Conservation (phyloP, 768 basidiomycete genomes). For the Scleroderma citrinum region DNA sequence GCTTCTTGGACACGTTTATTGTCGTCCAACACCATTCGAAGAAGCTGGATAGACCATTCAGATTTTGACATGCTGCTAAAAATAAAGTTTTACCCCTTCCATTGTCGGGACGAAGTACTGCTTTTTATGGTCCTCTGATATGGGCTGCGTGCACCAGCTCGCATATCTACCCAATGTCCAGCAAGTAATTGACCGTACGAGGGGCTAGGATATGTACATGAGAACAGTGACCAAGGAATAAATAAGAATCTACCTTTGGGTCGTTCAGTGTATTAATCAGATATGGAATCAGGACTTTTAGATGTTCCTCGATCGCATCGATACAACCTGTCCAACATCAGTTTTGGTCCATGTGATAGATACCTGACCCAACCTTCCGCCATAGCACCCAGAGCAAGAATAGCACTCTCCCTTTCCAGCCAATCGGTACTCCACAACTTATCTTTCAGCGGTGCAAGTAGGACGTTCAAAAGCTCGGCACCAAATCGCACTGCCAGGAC, state of each 20-base stretch:
- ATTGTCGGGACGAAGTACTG: constrained; percentile 94
- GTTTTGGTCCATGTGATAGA: neutral
- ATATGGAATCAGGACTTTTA: constrained; percentile 90
- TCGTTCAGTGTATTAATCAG: constrained; percentile 87
- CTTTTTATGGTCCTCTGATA: constrained; percentile 82
- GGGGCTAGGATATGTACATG: constrained; percentile 50
- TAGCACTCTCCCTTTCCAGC: constrained; percentile 92
- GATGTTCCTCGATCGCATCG: constrained; percentile 89
- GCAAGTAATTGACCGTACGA: constrained; percentile 96
- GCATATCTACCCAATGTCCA: constrained; percentile 99
- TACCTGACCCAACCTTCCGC: constrained; percentile 72
- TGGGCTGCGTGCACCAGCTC: constrained; percentile 88
- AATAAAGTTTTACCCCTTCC: constrained; percentile 73
- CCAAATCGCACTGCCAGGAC: constrained; percentile 93
- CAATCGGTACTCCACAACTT: constrained; percentile 92
- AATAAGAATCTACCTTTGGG: constrained; percentile 61
- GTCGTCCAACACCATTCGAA: constrained; percentile 95
- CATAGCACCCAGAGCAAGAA: constrained; percentile 94
- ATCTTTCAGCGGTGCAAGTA: constrained; percentile 85
- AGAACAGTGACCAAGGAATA: constrained; percentile 1
- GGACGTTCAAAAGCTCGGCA: constrained; percentile 80
- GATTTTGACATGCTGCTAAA: constrained; percentile 9
- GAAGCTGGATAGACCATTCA: constrained; percentile 50
- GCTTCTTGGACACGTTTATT: constrained; percentile 99
- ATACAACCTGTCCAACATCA: constrained; percentile 71